A percentile compares a stretch with the other conserved stretches of the same genome.
Conservation (phyloP, 495 filamentous ascomycete species). For the Cairneyella variabilis region DNA sequence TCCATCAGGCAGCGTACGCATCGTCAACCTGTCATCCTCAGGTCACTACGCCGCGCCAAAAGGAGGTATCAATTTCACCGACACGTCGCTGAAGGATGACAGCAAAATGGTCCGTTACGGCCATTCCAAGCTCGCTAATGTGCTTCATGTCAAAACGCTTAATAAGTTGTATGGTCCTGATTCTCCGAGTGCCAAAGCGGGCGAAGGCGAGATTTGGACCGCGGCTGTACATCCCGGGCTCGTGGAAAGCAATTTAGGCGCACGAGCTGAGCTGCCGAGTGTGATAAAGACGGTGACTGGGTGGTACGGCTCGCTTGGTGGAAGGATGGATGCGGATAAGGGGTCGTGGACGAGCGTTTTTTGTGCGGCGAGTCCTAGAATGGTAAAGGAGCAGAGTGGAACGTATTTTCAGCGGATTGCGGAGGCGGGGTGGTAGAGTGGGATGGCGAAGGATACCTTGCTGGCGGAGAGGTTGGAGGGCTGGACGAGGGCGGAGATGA, state of each 20-base stretch:
- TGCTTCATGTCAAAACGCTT: conserved; percentile 57
- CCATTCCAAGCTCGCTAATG: conserved; percentile 65
- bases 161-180: conserved; percentile 34
- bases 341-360: conserved; percentile 38
- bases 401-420: conserved; percentile 33
- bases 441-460: conserved; percentile 21
- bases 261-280: conserved; percentile 15
- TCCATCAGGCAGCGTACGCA: conserved; percentile 33
- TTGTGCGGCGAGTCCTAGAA: conserved; percentile 37
- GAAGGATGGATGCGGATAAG: conserved; percentile 30
- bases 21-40: conserved; percentile 37
- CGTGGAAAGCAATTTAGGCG: conserved; percentile 34
- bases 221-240: conserved; percentile 42
- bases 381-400: conserved; percentile 36
- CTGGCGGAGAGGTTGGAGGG: conserved; percentile 31
- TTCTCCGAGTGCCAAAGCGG: conserved; percentile 24
- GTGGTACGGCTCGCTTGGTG: conserved; percentile 23
- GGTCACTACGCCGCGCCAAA: conserved; percentile 33
- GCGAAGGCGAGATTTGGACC: conserved; percentile 33
- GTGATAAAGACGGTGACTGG: conserved; percentile 18
- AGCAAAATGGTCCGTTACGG: conserved; percentile 51
- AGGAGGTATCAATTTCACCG: conserved; percentile 40
- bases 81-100: conserved; percentile 34
- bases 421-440: conserved; percentile 30
- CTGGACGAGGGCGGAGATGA: conserved; percentile 28